Evolutionary conservation across 2,329 filamentous ascomycete species (phyloP), one percentile per base, ranked within the genome.

Genomic region (Arthrocladium fulminans): DNA sequence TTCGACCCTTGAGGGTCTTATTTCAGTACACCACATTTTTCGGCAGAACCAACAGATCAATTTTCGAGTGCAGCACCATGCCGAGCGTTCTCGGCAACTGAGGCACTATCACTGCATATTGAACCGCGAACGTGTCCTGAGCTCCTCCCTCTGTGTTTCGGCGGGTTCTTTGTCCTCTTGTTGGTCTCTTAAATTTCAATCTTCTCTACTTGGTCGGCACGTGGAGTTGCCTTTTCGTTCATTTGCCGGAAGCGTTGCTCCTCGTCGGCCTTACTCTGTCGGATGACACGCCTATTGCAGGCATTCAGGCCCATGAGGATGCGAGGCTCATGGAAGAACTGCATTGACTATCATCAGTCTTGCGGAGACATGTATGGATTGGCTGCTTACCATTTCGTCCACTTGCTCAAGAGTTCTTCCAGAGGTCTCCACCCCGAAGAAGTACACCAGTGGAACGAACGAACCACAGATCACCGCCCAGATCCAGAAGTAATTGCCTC

Each of bases 271-370:
- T 35, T 35, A 15, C 32, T 35, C 32, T 35, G 32, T 6, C 17
- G 32, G 6, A 35, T 8, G n/a, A 35, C 32, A 35, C 32, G 32
- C 17, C 5, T 35, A n/a, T 9, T 15, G 4, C 17, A 9, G 4
- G 32, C 10, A 15, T 35, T 35, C 5, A n/a, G 6, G 17, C 90
- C 92, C 70, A 96, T 96, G 80, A 97, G 96, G 66, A 98, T 74
- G 60, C 89, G 47, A 42, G 45, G 60, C 45, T 55, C 61, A 41
- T 61, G 63, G 29, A 65, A 56, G 9, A 35, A 35, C 32, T 35
- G n/a, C 17, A 9, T n/a, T 29, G 13, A 5, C 13, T 35, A 15
- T 35, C 13, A 35, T 29, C 7, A 9, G 13, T 7, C 6, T n/a
- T 15, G 13, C 13, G 32, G 5, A 7, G 6, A 5, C 17, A 15